Evolutionary conservation across 116 monocot species (phyloP).

Genomic region (Cymodocea nodosa): DNA sequence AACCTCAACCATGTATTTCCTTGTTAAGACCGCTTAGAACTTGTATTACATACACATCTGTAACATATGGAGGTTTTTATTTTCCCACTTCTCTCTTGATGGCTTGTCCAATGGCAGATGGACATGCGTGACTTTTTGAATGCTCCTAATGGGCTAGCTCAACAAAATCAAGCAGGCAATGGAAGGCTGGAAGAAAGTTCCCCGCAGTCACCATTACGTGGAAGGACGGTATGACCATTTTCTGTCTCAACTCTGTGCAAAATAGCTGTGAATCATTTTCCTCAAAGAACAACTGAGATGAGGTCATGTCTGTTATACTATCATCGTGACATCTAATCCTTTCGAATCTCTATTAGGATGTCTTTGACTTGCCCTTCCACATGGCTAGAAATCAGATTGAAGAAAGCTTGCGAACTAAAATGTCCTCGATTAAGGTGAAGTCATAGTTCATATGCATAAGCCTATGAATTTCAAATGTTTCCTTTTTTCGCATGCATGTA

Average conservation of each 20-base stretch:
- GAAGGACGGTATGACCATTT: conserved; percentile 50
- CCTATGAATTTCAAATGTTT: background rate
- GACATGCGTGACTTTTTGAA: conserved; percentile 91
- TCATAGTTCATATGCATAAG: background rate
- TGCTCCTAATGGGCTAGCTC: conserved; percentile 54
- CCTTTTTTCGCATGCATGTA: background rate
- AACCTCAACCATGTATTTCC: no score
- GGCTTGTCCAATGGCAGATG: conserved; percentile 14
- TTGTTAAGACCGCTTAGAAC: no score
- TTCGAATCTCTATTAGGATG: conserved; percentile 36
- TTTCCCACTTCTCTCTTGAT: background rate
- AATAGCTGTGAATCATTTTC: background rate
- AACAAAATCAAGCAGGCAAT: conserved; percentile 34
- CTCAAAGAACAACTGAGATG: background rate
- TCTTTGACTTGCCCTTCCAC: conserved; percentile 97
- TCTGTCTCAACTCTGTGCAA: background rate
- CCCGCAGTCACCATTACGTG: conserved; percentile 68
- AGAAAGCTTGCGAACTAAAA: conserved; percentile 89
- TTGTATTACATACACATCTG: no score
- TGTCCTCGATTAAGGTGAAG: conserved; percentile 89
- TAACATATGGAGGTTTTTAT: no score
- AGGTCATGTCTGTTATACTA: no score
- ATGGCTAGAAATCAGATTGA: conserved; percentile 99
- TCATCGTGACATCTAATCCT: no score
- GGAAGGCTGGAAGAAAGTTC: conserved; percentile 34